Percentiles rank a stretch among this genome's conserved stretches.
Evolutionary conservation across 2,329 filamentous ascomycete genomes (phyloP).

Genomic region (Pseudogymnoascus sp.): DNA sequence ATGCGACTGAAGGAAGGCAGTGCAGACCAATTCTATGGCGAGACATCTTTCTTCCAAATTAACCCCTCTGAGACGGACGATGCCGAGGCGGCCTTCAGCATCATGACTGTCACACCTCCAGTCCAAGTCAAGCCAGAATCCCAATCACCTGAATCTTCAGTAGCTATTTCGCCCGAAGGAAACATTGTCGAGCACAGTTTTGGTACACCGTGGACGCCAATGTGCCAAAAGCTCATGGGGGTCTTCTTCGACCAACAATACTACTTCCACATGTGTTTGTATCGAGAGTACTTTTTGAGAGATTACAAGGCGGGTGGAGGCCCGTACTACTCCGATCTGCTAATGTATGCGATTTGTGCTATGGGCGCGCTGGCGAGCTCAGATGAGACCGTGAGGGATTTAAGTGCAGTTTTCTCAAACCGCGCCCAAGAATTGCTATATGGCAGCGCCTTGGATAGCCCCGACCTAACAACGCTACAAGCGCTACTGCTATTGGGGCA

Average conservation of each 20-base stretch:
- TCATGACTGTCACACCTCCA: slow-evolving; percentile 9
- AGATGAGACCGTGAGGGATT: slow-evolving; percentile 28
- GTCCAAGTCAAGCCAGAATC: background rate
- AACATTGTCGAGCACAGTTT: slow-evolving; percentile 21
- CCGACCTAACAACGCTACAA: slow-evolving; percentile 41
- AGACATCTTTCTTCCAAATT: slow-evolving; percentile 40
- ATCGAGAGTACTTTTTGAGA: slow-evolving; percentile 43
- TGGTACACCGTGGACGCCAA: slow-evolving; percentile 15
- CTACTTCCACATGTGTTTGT: slow-evolving; percentile 43
- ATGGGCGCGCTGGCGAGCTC: slow-evolving; percentile 42
- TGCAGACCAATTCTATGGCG: slow-evolving; percentile 41
- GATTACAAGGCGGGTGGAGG: slow-evolving; percentile 42
- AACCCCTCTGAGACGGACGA: slow-evolving; percentile 18
- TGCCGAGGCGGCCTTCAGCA: background rate
- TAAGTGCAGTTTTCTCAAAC: slow-evolving; percentile 38
- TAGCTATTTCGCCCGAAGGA: slow-evolving; percentile 37
- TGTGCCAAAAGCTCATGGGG: slow-evolving; percentile 39
- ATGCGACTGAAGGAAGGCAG: slow-evolving; percentile 33
- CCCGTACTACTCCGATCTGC: slow-evolving; percentile 42
- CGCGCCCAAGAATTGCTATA: slow-evolving; percentile 39
- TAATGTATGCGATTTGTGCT: slow-evolving; percentile 43
- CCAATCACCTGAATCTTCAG: background rate
- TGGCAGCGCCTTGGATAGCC: slow-evolving; percentile 38
- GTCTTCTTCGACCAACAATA: slow-evolving; percentile 43
- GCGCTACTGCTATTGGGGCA: slow-evolving; percentile 40